phyloP scores from a whole-genome alignment of 805 yeast species.

The Candida lessepsii region DNA sequence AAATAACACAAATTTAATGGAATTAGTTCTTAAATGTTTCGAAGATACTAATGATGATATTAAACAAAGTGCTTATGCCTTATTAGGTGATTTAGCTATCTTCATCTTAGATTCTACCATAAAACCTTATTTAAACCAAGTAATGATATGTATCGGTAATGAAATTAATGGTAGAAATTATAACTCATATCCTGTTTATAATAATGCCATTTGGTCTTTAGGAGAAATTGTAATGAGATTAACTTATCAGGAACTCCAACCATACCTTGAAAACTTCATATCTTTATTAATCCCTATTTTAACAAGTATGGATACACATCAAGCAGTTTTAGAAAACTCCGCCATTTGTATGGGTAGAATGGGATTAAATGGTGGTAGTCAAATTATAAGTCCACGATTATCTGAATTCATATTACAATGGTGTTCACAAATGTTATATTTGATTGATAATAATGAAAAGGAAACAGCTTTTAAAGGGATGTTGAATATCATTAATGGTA shows the following conservation, averaged over 20 bases:
- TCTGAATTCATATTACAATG: slow-evolving; percentile 61
- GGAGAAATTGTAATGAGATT: slow-evolving; percentile 80
- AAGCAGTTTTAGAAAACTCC: slow-evolving; percentile 77
- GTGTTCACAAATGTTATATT: slow-evolving; percentile 64
- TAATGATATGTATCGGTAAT: slow-evolving; percentile 64
- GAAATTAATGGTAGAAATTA: slow-evolving; percentile 58
- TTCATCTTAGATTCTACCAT: slow-evolving; percentile 47
- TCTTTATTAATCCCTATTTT: slow-evolving; percentile 60
- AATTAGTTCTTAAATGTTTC: slow-evolving; percentile 63
- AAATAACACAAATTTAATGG: slow-evolving; percentile 46
- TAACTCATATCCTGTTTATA: slow-evolving; percentile 62
- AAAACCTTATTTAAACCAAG: slow-evolving; percentile 46
- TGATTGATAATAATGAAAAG: slow-evolving; percentile 84
- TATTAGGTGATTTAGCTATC: slow-evolving; percentile 86
- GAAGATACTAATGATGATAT: slow-evolving; percentile 81
- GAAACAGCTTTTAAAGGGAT: slow-evolving; percentile 85
- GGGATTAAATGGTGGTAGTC: slow-evolving; percentile 57
- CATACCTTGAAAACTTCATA: slow-evolving; percentile 53
- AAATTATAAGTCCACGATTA: slow-evolving; percentile 54
- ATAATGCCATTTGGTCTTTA: slow-evolving; percentile 90
- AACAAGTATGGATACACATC: slow-evolving; percentile 51
- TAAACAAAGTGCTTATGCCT: slow-evolving; percentile 88
- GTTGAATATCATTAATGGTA: slow-evolving; percentile 61
- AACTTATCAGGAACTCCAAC: slow-evolving; percentile 44
- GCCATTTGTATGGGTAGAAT: slow-evolving; percentile 88